Percentiles rank a stretch among this genome's conserved stretches.
Conservation (phyloP, 768 basidiomycete species). For the Lepiota brunneoincarnata region DNA sequence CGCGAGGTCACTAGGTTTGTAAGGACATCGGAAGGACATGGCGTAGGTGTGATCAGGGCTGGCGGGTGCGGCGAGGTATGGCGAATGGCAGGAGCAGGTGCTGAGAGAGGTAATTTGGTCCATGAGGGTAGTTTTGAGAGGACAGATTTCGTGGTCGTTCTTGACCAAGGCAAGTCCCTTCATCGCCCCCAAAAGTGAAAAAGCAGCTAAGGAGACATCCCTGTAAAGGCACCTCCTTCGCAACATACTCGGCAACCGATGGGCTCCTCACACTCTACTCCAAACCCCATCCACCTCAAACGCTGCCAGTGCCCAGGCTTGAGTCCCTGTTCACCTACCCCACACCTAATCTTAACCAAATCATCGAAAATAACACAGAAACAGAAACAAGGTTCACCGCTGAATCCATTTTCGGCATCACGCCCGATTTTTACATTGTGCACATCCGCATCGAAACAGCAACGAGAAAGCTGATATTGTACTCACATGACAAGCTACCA, state of each 20-base stretch:
- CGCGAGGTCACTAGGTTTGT: slow-evolving; percentile 59
- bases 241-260: slow-evolving; percentile 50
- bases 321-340: slow-evolving; percentile 67
- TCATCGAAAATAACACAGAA: not conserved
- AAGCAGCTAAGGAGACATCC: not conserved
- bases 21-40: slow-evolving; percentile 76
- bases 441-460: slow-evolving; percentile 45
- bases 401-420: slow-evolving; percentile 66
- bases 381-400: slow-evolving; percentile 18
- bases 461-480: slow-evolving; percentile 38
- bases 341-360: slow-evolving; percentile 29
- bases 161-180: slow-evolving; percentile 53
- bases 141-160: slow-evolving; percentile 67
- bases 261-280: slow-evolving; percentile 61
- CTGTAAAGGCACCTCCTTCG: slow-evolving; percentile 9
- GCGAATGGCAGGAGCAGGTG: slow-evolving; percentile 47
- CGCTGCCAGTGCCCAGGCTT: slow-evolving; percentile 46
- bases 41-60: slow-evolving; percentile 62
- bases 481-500: slow-evolving; percentile 51
- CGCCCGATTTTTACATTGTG: slow-evolving; percentile 55
- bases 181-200: no score
- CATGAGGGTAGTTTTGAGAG: slow-evolving; percentile 50
- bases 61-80: slow-evolving; percentile 63
- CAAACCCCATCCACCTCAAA: slow-evolving; percentile 31
- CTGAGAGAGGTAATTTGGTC: slow-evolving; percentile 32